Evolutionary conservation across 2,329 filamentous ascomycete species (phyloP), one percentile per base, ranked within the genome.

Genomic region (Cercospora beticola): DNA sequence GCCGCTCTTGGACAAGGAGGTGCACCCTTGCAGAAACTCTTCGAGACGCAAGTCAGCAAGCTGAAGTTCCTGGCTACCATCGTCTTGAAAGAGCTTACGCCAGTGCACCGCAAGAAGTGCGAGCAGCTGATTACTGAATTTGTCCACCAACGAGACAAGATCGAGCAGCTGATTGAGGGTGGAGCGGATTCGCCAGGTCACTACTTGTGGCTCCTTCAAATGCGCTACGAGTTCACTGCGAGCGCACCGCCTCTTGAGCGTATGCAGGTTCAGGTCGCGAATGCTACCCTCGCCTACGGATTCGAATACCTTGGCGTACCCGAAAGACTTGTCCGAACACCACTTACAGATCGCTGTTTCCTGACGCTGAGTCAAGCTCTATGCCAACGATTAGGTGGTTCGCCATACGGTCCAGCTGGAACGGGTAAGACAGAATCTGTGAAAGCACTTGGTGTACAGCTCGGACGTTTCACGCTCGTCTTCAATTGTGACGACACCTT

Each of bases 401-500:
- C 96, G 60, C 95, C 95, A 0, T 99, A 99, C 76, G 95, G 95
- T 62, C 95, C 95, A 73, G 95, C 95, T 68, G 95, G 95, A 84
- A 99, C 95, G 56, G 95, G 95, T 79, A 99, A 99, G 82, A 99
- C 95, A 0, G 95, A 99, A 79, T 99, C 95, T 1, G 95, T 99
- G 79, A 99, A 99, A 82, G 95, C 95, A 21, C 87, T 99, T 28
- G 96, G 95, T 84, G 87, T 99, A 4, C 94, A 99, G 79, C 89
- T 99, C 65, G 96, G 95, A 78, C 90, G 96, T 69, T 99, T 99
- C 80, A 99, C 96, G 1, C 88, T 99, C 28, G 96, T 99, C 30
- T 99, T 99, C 84, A 99, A 96, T 81, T 99, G 95, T 83, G 95
- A 99, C 78, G 95, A 99, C 81, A 99, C 95, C 0, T 99, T 99